phyloP scores from a whole-genome alignment of 352 stramenopile genomes.

The Globisporangium carolinianum region DNA sequence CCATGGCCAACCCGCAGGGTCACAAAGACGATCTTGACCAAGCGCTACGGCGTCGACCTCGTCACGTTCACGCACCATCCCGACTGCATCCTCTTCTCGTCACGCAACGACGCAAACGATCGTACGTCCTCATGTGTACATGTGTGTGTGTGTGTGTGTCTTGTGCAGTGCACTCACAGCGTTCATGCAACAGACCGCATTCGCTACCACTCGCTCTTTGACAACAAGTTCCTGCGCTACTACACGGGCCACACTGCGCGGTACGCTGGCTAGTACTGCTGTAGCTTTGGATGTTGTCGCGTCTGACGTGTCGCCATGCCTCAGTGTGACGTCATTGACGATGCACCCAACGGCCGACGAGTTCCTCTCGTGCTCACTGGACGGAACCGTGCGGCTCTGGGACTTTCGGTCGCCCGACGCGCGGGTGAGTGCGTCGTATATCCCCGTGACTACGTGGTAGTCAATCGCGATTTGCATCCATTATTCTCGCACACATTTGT shows the following conservation, averaged over 20 bases:
- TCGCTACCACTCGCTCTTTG: conserved; percentile 84
- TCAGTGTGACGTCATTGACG: conserved; percentile 75
- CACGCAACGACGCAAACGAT: conserved; percentile 62
- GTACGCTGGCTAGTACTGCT: conserved; percentile 16
- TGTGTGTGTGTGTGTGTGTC: no score
- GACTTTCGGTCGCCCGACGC: conserved; percentile 68
- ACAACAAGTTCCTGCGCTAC: conserved; percentile 88
- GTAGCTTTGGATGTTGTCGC: background rate
- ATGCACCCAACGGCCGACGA: conserved; percentile 83
- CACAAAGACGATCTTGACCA: conserved; percentile 81
- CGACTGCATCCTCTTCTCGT: conserved; percentile 85
- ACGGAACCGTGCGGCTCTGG: conserved; percentile 75
- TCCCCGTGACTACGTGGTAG: no score
- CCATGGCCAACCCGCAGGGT: conserved; percentile 26
- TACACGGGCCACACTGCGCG: conserved; percentile 71
- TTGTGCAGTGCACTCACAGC: no score
- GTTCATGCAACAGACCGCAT: conserved; percentile 44
- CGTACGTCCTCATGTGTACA: conserved; percentile 23
- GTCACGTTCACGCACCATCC: conserved; percentile 76
- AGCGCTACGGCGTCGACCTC: conserved; percentile 77
- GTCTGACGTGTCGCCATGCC: background rate
- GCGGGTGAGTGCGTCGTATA: conserved; percentile 19
- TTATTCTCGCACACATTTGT: background rate
- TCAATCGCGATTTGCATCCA: background rate
- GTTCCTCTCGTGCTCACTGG: conserved; percentile 75